Percentiles rank a stretch among this genome's conserved stretches.
Evolutionary conservation across 228 moss, liverwort and hornwort genomes (phyloP).

Genomic region (Sphagnum magellanicum): DNA sequence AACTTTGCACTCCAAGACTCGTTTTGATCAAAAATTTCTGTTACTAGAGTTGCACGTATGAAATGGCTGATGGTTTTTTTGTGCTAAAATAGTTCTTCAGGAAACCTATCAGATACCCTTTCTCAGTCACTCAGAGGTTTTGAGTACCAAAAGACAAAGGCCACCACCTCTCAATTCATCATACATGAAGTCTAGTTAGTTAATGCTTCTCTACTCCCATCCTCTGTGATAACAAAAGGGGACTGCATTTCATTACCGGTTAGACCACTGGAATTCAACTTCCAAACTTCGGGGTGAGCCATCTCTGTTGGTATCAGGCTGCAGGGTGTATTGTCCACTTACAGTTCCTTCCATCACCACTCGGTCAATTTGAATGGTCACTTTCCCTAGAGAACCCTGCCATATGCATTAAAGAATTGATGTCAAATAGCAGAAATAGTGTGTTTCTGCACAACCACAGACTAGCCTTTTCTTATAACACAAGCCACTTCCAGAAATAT

Average conservation of each 20-base stretch:
- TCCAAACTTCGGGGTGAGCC: constrained; percentile 85
- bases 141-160: too few species aligned
- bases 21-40: too few species aligned
- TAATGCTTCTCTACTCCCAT: too few species aligned
- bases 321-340: constrained; percentile 77
- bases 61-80: too few species aligned
- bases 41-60: too few species aligned
- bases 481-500: neutral
- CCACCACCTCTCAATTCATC: too few species aligned
- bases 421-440: neutral
- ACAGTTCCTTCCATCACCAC: constrained; percentile 87
- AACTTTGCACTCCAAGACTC: too few species aligned
- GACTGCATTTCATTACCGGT: constrained; percentile 35
- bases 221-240: too few species aligned
- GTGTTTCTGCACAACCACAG: neutral
- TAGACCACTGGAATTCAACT: constrained; percentile 99
- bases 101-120: too few species aligned
- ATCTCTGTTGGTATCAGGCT: constrained; percentile 92
- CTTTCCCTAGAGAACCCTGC: constrained; percentile 95
- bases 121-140: too few species aligned
- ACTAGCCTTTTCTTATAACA: neutral
- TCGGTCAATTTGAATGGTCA: constrained; percentile 92
- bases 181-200: too few species aligned
- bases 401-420: neutral
- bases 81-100: too few species aligned